Evolutionary conservation across 441 rosid genomes (phyloP), one percentile per base, ranked within the genome.

Genomic region (Populus hybrid): DNA sequence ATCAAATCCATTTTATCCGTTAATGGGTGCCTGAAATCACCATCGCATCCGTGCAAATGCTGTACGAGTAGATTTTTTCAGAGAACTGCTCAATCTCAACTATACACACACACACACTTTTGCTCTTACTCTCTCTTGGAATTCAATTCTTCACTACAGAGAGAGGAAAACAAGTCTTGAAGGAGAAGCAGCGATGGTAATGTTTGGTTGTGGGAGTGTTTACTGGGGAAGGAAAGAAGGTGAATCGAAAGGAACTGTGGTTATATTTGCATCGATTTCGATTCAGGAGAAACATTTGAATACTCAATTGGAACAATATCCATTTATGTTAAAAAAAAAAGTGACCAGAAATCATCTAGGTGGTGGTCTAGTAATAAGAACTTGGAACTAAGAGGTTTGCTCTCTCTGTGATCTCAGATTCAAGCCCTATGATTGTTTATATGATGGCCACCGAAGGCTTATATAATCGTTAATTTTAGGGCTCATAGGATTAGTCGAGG

Each of bases 231-330:
- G 79, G 46, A 36, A 67, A 73, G 78, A 21, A 20, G 57, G 85
- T 67, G 85, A 70, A 72, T 84, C 82, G 63, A 89, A 86, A 64
- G 97, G 98, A 61, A 88, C 90, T 34, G 97, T 84, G 61, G 97
- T 89, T 81, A 74, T 95, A 26, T 95, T 92, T 79, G 83, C 83
- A 21, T 95, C 97, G 97, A 82, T 87, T 63, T 92, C 94, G 34
- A 78, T 90, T 77, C 80, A 72, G 40, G 86, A 87, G n/a, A 74
- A 73, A 40, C 89, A 82, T 28, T 79, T 91, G 69, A 54, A 75
- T 10, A 85, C 77, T 77, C 88, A 78, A 78, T 83, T 88, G 35
- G 91, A 93, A 34, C 35, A 34, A 34, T 6, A 1, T 34, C 35
- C 35, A 34, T 34, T 34, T 34, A 5, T 6, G 35, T 34, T 34